Conservation (phyloP, 305 asterid genomes). For the Fraxinus platypoda region DNA sequence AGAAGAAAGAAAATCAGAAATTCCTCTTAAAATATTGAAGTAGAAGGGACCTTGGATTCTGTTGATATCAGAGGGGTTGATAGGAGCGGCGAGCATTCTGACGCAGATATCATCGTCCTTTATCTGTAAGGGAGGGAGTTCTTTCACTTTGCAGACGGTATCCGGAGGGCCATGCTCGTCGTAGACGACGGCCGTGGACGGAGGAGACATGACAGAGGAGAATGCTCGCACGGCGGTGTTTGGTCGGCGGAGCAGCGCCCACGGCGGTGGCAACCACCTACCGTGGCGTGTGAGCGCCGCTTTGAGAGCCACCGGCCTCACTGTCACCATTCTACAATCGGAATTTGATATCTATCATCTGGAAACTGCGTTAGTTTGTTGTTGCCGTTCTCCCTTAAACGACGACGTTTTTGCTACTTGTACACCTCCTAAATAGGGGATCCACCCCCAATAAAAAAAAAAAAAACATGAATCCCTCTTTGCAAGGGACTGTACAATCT, state of each 20-base stretch:
- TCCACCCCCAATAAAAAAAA: no score
- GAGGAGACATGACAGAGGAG: conserved; percentile 68
- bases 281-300: conserved; percentile 28
- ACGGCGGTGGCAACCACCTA: conserved; percentile 21
- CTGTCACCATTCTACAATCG: conserved; percentile 38
- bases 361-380: not conserved
- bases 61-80: conserved; percentile 93
- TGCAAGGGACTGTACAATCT: no score
- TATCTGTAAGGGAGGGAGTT: conserved; percentile 69
- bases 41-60: conserved; percentile 68
- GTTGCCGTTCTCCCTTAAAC: not conserved
- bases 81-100: conserved; percentile 91
- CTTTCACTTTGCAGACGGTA: conserved; percentile 61
- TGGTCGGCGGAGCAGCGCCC: conserved; percentile 21
- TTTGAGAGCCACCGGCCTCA: conserved; percentile 30
- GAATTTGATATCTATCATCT: not conserved
- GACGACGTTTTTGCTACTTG: not conserved
- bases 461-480: no score
- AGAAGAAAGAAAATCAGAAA: not conserved
- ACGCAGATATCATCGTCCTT: conserved; percentile 84
- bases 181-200: conserved; percentile 86
- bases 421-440: no score
- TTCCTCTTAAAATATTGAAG: not conserved
- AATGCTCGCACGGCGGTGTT: conserved; percentile 43
- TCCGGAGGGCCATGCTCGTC: conserved; percentile 88